Evolutionary conservation across 306 rosid species (phyloP).

Genomic region (Casuarina glauca): DNA sequence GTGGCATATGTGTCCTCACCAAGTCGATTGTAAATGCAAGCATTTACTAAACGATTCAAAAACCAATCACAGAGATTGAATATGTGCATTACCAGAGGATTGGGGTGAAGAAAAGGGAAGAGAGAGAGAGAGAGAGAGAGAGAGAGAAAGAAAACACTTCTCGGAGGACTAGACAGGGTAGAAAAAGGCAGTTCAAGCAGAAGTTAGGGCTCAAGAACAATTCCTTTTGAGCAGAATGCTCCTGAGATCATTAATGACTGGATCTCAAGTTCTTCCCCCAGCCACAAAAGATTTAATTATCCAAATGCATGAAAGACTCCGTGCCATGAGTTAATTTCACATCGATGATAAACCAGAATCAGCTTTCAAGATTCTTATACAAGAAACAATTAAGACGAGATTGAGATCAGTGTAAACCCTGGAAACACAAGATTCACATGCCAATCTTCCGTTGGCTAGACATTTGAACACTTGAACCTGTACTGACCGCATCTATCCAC

Average conservation of each 20-base stretch:
- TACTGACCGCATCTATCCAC: background rate
- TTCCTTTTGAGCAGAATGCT: constrained; percentile 3
- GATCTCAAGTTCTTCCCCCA: background rate
- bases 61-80: background rate
- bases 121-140: too few relatives aligned
- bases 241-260: background rate
- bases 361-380: background rate
- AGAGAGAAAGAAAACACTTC: background rate
- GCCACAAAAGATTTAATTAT: background rate
- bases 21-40: background rate
- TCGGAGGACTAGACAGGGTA: background rate
- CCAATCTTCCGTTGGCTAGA: background rate
- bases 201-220: background rate
- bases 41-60: constrained; percentile 1
- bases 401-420: background rate
- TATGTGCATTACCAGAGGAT: background rate
- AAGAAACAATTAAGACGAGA: background rate
- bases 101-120: too few relatives aligned
- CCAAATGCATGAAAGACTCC: background rate
- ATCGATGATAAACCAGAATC: background rate
- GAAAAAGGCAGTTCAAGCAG: background rate
- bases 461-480: background rate
- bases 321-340: background rate
- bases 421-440: background rate
- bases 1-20: background rate